Evolutionary conservation across 768 basidiomycete genomes (phyloP), one percentile per base, ranked within the genome.

Genomic region (Ramaria rubella): DNA sequence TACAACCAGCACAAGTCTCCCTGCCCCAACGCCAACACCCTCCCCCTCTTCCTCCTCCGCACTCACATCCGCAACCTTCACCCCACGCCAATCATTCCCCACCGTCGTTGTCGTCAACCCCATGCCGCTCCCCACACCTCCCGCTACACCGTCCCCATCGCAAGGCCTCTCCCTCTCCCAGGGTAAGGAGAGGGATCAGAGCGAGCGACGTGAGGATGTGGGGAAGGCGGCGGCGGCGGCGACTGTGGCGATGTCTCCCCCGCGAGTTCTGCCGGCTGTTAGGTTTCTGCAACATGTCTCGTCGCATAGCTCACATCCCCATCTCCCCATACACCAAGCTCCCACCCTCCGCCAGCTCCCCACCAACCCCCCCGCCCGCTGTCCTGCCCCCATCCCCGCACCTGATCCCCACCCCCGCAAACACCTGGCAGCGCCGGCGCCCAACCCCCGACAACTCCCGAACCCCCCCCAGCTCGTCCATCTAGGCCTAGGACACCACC

Each of bases 321-420:
- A 14, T 30, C 49, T 17, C 8, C 27, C 14, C 31, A 24, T 15
- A 11, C 49, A 15, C 49, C 49, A 30, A 9, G 29, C 49, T 14
- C 43, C 12, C 7, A 6, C 27, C 15, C 54, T 48, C 23, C 54
- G 54, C n/a, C 54, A 55, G 15, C 38, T 48, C 27, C 54, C 54
- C 21, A 55, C 54, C n/a, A 55, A 55, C 31, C 44, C 54, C 14
- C 53, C 21, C 21, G 23, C 38, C 15, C 34, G 17, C 8, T 31
- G 38, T 5, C 29, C n/a, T 52, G n/a, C 21, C 43, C 9, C 43
- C 29, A 24, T 26, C 29, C 12, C 12, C 12, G 21, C 48, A 26
- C 12, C 27, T 45, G 19, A 45, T n/a, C 7, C 43, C 7, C 9
- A 50, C 6, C n/a, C 36, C 21, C 31, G 51, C 38, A 9, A 26